These are phyloP conservation scores for Ophiostoma novo-ulmi DNA, from an alignment of 2,329 filamentous ascomycete species.

Conservation along the genomic window DNA sequence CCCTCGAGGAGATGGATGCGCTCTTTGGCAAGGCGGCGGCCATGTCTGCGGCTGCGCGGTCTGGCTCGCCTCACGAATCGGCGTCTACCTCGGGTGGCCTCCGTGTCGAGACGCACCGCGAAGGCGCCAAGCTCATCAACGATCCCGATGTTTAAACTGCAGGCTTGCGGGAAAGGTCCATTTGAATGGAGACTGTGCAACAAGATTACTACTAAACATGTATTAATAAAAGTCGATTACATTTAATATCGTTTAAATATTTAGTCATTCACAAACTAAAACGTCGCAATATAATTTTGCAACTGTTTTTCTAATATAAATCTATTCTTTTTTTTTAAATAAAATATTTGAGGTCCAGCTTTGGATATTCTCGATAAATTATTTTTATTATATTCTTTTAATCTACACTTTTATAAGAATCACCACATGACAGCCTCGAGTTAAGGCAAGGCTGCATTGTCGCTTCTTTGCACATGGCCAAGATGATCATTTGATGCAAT, in stretches of 20 bases:
- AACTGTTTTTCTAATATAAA: neutral
- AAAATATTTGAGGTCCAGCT: too few species aligned
- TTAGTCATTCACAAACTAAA: too few species aligned
- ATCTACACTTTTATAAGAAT: neutral
- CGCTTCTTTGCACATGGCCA: neutral
- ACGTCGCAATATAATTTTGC: too few species aligned
- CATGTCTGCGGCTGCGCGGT: neutral
- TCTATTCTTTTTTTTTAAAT: neutral
- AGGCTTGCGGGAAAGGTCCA: neutral
- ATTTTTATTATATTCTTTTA: neutral
- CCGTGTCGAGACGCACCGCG: neutral
- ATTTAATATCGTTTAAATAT: too few species aligned
- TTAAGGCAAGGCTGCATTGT: neutral
- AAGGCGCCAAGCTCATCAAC: neutral
- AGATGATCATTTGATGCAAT: neutral
- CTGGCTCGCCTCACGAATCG: neutral
- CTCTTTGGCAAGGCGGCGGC: conserved; percentile 35
- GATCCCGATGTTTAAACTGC: neutral
- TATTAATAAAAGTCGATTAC: too few species aligned
- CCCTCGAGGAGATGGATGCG: conserved; percentile 45
- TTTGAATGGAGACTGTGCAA: too few species aligned
- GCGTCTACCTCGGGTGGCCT: neutral
- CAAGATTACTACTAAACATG: too few species aligned
- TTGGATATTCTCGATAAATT: too few species aligned
- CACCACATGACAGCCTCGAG: neutral